Conservation (phyloP, 495 filamentous ascomycete species). For the Hyaloscypha variabilis region DNA sequence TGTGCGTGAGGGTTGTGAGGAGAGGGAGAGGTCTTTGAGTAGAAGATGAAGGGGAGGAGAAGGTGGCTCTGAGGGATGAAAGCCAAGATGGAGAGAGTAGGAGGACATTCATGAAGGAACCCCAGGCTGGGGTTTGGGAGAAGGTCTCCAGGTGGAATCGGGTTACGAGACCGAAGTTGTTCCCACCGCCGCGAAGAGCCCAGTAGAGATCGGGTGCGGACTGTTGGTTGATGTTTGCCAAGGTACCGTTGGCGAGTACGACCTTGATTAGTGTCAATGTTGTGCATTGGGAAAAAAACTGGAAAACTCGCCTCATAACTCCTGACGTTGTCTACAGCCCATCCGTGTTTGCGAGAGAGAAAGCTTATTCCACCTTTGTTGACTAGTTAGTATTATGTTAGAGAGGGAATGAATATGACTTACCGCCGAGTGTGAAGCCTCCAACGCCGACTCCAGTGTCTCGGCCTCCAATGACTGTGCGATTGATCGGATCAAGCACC, state of each 20-base stretch:
- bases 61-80: no score
- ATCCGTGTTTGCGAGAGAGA: slow-evolving; percentile 42
- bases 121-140: no score
- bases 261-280: slow-evolving; percentile 42
- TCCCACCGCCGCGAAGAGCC: slow-evolving; percentile 48
- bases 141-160: no score
- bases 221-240: slow-evolving; percentile 47
- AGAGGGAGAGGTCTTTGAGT: no score
- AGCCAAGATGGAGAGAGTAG: no score
- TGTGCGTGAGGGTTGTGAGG: no score
- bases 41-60: no score
- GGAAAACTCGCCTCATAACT: slow-evolving; percentile 39
- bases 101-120: no score
- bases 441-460: slow-evolving; percentile 53
- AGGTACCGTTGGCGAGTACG: slow-evolving; percentile 50
- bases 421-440: slow-evolving; percentile 54
- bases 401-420: slow-evolving; percentile 34
- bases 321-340: slow-evolving; percentile 49
- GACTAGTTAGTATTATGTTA: slow-evolving; percentile 29
- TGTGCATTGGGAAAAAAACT: not conserved
- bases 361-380: slow-evolving; percentile 40
- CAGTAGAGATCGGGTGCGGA: slow-evolving; percentile 48
- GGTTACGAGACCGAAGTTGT: slow-evolving; percentile 59
- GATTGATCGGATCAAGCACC: slow-evolving; percentile 38
- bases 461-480: slow-evolving; percentile 52